A percentile compares a stretch with the other conserved stretches of the same genome.
These are phyloP conservation scores for Globisporangium uncinulatum DNA, from an alignment of 352 stramenopile species.

Conservation along the genomic window DNA sequence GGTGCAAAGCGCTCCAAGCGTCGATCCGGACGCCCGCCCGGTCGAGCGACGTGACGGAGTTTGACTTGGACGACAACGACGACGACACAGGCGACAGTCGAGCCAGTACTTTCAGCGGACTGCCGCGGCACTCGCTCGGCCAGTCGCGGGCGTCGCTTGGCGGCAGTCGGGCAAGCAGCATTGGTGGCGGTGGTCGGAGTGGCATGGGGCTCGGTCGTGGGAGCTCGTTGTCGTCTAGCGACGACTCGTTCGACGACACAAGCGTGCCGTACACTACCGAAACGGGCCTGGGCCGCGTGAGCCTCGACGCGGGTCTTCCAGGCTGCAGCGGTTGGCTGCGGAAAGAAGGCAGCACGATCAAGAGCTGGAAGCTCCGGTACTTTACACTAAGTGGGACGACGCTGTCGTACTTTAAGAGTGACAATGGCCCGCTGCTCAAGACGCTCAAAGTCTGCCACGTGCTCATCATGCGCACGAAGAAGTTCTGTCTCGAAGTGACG, in stretches of 20 bases:
- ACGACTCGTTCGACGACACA: constrained; percentile 10
- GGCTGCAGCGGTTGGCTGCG: constrained; percentile 72
- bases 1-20: constrained; percentile 50
- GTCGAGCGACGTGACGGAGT: constrained; percentile 35
- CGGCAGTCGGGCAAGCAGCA: background rate
- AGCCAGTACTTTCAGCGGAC: background rate
- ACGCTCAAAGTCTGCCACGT: constrained; percentile 70
- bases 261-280: constrained; percentile 3
- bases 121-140: background rate
- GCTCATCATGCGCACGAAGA: constrained; percentile 51
- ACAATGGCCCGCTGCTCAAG: constrained; percentile 59
- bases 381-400: constrained; percentile 72
- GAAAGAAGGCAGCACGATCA: constrained; percentile 79
- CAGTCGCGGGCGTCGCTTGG: constrained; percentile 1
- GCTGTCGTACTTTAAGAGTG: constrained; percentile 84
- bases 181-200: background rate
- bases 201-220: constrained; percentile 1
- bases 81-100: constrained; percentile 17
- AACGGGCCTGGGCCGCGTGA: background rate
- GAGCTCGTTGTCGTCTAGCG: constrained; percentile 11
- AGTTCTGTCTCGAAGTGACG: constrained; percentile 74
- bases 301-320: constrained; percentile 9
- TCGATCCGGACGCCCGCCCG: constrained; percentile 35
- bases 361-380: constrained; percentile 80
- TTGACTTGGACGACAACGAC: constrained; percentile 50